phyloP scores from a whole-genome alignment of 129 eudicot genomes.

The Pittosporum tobira region DNA sequence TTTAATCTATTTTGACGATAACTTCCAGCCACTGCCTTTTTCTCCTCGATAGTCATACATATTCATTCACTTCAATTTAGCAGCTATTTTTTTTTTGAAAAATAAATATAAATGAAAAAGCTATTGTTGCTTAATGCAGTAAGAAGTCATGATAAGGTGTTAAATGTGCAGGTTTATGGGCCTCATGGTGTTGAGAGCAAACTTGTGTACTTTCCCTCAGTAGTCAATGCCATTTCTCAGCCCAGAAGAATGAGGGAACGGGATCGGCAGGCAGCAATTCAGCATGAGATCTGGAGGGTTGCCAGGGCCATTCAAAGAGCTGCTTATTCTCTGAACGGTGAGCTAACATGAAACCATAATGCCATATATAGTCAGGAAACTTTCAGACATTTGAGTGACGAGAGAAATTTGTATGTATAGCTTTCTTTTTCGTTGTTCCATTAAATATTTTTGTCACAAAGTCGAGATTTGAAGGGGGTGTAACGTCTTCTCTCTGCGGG shows the following conservation, averaged over 20 bases:
- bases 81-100: no score
- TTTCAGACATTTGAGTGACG: neutral
- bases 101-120: no score
- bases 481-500: no score
- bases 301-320: constrained; percentile 83
- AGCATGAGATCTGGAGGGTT: constrained; percentile 92
- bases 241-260: constrained; percentile 3
- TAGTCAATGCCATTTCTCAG: constrained; percentile 45
- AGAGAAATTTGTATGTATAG: neutral
- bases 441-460: neutral
- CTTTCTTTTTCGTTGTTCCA: neutral
- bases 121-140: neutral
- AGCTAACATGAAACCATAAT: constrained; percentile 36
- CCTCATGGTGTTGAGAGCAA: constrained; percentile 39
- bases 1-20: neutral
- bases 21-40: neutral
- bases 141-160: constrained; percentile 3
- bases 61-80: neutral
- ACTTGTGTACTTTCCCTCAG: constrained; percentile 58
- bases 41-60: neutral
- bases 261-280: constrained; percentile 30
- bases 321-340: constrained; percentile 50
- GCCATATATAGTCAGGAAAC: neutral
- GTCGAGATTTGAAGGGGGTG: neutral
- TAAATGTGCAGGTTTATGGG: constrained; percentile 60